Evolutionary conservation across 2,329 filamentous ascomycete genomes (phyloP).

Genomic region (Penicillium rolfsii): DNA sequence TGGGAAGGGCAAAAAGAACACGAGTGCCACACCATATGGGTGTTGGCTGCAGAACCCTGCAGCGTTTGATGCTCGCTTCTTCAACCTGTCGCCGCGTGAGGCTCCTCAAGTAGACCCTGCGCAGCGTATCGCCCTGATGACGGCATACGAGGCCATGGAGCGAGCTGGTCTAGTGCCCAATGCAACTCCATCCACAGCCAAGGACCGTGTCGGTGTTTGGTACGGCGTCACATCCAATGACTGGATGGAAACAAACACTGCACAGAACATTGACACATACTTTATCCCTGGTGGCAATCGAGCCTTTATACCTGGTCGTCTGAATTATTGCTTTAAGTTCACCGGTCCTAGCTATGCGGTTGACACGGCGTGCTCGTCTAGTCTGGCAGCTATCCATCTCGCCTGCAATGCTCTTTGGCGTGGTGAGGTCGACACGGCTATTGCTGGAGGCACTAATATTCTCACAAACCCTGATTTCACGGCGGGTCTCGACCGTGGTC

Average conservation of each 20-base stretch:
- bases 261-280: slow-evolving; percentile 37
- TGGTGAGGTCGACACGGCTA: slow-evolving; percentile 76
- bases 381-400: slow-evolving; percentile 68
- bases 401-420: slow-evolving; percentile 72
- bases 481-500: slow-evolving; percentile 65
- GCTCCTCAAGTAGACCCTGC: slow-evolving; percentile 80
- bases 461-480: slow-evolving; percentile 80
- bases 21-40: slow-evolving; percentile 37
- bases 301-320: slow-evolving; percentile 64
- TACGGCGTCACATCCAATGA: slow-evolving; percentile 73
- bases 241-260: slow-evolving; percentile 59
- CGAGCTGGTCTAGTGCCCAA: slow-evolving; percentile 73
- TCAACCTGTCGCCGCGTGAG: slow-evolving; percentile 63
- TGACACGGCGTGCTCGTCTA: slow-evolving; percentile 71
- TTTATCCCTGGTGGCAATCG: slow-evolving; percentile 65
- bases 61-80: slow-evolving; percentile 46
- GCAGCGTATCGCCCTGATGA: slow-evolving; percentile 75
- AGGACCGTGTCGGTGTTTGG: slow-evolving; percentile 63
- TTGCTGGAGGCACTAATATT: slow-evolving; percentile 74
- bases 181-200: slow-evolving; percentile 49
- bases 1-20: slow-evolving; percentile 38
- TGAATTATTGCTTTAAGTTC: slow-evolving; percentile 78
- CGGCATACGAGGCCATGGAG: slow-evolving; percentile 78
- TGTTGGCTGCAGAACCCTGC: slow-evolving; percentile 45
- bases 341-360: slow-evolving; percentile 70